Base-by-base conservation (phyloP, 1,284 basidiomycete species). In the Bondarzewia mesenterica region DNA sequence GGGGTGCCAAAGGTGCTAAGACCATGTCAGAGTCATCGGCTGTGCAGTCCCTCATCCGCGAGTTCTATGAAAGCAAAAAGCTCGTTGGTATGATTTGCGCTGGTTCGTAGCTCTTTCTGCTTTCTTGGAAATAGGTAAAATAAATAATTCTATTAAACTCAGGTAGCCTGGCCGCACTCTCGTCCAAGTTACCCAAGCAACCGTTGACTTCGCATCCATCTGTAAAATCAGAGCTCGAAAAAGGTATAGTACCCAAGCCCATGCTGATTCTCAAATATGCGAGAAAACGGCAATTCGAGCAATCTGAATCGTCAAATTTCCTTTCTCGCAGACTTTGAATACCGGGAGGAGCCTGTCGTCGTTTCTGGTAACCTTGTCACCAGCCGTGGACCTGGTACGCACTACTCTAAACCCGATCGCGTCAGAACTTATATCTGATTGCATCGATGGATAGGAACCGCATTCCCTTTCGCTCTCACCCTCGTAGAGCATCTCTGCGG, bases 81-180 rank as follows among this genome's bases (percentile, higher is more conserved):
- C 64, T 78, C 26, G 83, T 91, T 16, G 88, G 79, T 0, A 88
- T 89, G 85, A 88, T 91, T 47, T 91, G 88, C 58, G 89, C 88
- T 47, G 88, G 87, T 80, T 53, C 47, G 65, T 52, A 1, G 35
- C 44, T n/a, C n/a, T n/a, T 16, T 6, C 10, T 26, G 25, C 27
- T 32, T 18, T 47, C 4, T 29, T 21, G 32, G 26, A 41, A 14
- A 41, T 26, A 4, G 20, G n/a, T n/a, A n/a, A n/a, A n/a, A n/a
- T n/a, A n/a, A n/a, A n/a, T n/a, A n/a, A n/a, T n/a, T n/a, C n/a
- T n/a, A n/a, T n/a, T n/a, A n/a, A n/a, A n/a, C n/a, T n/a, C n/a
- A 87, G 85, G 85, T 4, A 80, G 80, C 46, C 68, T 93, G 22
- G 78, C 82, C 5, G 85, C 88, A 0, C 72, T 82, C 51, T 74